These are phyloP conservation scores for Pythium vanterpoolii DNA, from an alignment of 352 stramenopile genomes.

Conservation along the genomic window DNA sequence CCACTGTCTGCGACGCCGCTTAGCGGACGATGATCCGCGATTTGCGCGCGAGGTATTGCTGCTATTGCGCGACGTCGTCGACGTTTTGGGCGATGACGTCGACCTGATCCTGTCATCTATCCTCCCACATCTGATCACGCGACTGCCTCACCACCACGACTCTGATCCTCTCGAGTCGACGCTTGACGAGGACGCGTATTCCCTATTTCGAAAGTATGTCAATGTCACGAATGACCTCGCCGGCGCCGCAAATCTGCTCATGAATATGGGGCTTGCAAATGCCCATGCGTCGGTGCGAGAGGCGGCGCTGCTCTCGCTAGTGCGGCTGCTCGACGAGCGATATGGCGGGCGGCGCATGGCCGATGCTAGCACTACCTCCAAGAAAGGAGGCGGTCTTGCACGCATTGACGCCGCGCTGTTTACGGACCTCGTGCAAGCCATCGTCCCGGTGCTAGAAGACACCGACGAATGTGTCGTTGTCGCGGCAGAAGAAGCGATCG, in stretches of 20 bases:
- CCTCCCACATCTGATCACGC: constrained; percentile 58
- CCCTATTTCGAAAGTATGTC: constrained; percentile 64
- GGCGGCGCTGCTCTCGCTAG: constrained; percentile 42
- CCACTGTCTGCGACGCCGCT: constrained; percentile 59
- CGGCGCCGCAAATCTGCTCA: constrained; percentile 48
- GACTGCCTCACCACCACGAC: constrained; percentile 22
- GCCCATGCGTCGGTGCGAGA: constrained; percentile 38
- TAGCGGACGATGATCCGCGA: constrained; percentile 37
- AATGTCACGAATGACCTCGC: constrained; percentile 59
- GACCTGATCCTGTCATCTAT: constrained; percentile 70
- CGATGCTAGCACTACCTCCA: background rate
- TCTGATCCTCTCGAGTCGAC: background rate
- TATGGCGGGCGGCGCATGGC: constrained; percentile 18
- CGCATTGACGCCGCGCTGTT: constrained; percentile 55
- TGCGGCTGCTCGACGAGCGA: constrained; percentile 53
- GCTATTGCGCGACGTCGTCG: constrained; percentile 62
- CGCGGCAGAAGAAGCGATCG: constrained; percentile 56
- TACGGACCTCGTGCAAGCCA: constrained; percentile 49
- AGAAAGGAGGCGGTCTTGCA: background rate
- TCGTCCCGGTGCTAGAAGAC: constrained; percentile 61
- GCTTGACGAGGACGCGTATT: constrained; percentile 54
- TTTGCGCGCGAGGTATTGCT: constrained; percentile 51
- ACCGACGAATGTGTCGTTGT: constrained; percentile 54
- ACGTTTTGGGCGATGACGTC: constrained; percentile 54
- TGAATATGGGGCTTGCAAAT: constrained; percentile 59